Percentiles rank a stretch among this genome's conserved stretches.
Evolutionary conservation across 495 filamentous ascomycete species (phyloP).

Genomic region (Darksidea phi): DNA sequence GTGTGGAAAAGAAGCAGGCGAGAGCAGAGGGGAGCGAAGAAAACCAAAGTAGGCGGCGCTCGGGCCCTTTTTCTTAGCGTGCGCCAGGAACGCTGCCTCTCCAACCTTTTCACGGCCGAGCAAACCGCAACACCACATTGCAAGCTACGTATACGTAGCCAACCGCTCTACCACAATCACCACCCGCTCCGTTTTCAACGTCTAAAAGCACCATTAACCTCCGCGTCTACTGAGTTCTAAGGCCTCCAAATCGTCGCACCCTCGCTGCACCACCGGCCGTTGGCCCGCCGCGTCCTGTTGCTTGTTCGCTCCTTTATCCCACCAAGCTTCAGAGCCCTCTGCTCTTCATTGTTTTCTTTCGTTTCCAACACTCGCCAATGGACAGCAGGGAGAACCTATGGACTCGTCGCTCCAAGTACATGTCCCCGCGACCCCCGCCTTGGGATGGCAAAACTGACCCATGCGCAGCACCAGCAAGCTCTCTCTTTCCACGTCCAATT

Average conservation of each 20-base stretch:
- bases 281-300: constrained; percentile 27
- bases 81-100: too few species aligned
- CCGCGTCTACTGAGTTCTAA: neutral
- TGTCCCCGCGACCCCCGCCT: constrained; percentile 1
- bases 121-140: too few species aligned
- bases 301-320: constrained; percentile 36
- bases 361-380: constrained; percentile 23
- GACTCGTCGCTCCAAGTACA: constrained; percentile 90
- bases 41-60: too few species aligned
- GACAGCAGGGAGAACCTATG: constrained; percentile 71
- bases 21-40: too few species aligned
- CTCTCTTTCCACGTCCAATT: constrained; percentile 72
- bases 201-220: neutral
- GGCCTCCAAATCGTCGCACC: neutral
- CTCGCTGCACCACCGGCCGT: constrained; percentile 19
- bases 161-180: too few species aligned
- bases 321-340: constrained; percentile 30
- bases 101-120: too few species aligned
- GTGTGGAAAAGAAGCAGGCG: constrained; percentile 48
- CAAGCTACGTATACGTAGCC: too few species aligned
- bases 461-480: constrained; percentile 75
- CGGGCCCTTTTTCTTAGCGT: too few species aligned
- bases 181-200: too few species aligned
- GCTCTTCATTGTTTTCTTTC: neutral
- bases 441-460: constrained; percentile 11